Conservation (phyloP, 202 grass and related monocot genomes). For the Brachypodium distachyon region DNA sequence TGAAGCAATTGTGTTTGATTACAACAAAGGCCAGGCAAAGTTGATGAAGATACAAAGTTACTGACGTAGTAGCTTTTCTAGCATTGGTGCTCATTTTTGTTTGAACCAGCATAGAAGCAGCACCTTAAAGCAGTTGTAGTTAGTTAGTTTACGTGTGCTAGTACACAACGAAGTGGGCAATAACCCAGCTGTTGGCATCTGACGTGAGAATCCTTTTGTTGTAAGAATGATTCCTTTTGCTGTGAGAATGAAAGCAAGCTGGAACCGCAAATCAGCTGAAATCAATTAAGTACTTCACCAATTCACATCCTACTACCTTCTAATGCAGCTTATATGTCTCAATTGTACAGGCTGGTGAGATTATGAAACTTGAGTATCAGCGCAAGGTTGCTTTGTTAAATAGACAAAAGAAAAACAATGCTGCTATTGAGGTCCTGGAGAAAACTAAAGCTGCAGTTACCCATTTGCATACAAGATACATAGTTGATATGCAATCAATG, state of each 20-base stretch:
- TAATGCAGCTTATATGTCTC: neutral
- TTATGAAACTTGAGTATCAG: constrained; percentile 98
- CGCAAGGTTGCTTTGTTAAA: constrained; percentile 87
- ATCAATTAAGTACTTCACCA: neutral
- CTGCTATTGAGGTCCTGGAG: constrained; percentile 61
- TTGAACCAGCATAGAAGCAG: neutral
- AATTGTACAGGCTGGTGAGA: constrained; percentile 77
- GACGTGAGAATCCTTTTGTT: neutral
- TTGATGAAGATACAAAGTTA: neutral
- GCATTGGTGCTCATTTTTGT: neutral
- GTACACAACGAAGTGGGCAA: neutral
- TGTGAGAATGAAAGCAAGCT: neutral
- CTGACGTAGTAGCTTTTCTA: neutral
- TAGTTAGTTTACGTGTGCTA: neutral
- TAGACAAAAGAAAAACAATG: constrained; percentile 87
- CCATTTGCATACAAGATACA: constrained; percentile 92
- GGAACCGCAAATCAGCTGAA: neutral
- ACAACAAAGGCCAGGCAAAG: neutral
- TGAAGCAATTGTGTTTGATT: neutral
- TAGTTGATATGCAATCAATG: constrained; percentile 99
- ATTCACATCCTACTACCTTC: neutral
- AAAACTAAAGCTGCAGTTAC: constrained; percentile 97
- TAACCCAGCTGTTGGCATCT: neutral
- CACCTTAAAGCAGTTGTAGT: neutral
- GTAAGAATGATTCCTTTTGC: no score